These are phyloP conservation scores for Vigna angularis DNA, from an alignment of 306 rosid species.

Conservation along the genomic window DNA sequence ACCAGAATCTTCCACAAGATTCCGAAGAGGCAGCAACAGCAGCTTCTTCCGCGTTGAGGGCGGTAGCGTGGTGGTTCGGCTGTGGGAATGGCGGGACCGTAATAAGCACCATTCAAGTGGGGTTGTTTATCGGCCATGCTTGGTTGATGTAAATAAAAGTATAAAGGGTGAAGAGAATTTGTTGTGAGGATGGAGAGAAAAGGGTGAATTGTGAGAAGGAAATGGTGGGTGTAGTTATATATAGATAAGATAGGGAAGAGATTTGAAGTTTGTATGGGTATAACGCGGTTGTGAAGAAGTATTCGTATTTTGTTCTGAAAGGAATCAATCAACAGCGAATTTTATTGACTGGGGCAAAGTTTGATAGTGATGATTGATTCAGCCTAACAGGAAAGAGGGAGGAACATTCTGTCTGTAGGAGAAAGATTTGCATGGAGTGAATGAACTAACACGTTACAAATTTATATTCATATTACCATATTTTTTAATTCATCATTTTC, in stretches of 20 bases:
- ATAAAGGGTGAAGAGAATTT: neutral
- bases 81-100: neutral
- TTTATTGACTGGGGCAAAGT: no score
- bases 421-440: no score
- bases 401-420: no score
- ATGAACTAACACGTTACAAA: no score
- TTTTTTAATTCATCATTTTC: no score
- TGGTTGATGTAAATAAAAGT: neutral
- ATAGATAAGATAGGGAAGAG: no score
- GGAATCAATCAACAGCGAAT: no score
- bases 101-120: neutral
- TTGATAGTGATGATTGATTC: no score
- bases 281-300: slow-evolving; percentile 1
- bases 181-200: no score
- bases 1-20: slow-evolving; percentile 59
- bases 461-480: no score
- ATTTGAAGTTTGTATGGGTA: neutral
- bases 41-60: neutral
- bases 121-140: neutral
- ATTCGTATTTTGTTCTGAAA: no score
- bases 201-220: neutral
- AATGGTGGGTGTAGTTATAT: neutral
- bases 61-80: neutral
- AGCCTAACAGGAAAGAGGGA: no score
- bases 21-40: slow-evolving; percentile 59